phyloP scores from a whole-genome alignment of 768 basidiomycete genomes.

The Phylloporus sp. region DNA sequence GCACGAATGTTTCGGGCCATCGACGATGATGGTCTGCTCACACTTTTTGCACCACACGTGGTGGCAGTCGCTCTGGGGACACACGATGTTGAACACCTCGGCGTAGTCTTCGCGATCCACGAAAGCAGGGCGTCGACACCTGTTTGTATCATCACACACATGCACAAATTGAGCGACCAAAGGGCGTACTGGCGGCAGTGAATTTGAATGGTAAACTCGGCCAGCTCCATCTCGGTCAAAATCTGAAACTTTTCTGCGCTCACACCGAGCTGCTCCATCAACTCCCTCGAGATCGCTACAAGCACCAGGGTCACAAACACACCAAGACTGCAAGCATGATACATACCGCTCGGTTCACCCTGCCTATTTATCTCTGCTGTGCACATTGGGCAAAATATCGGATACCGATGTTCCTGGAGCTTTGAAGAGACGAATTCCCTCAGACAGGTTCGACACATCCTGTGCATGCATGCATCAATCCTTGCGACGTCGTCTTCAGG shows the following conservation, averaged over 20 bases:
- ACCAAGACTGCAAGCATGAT: background rate
- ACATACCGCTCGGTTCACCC: slow-evolving; percentile 21
- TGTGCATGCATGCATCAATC: slow-evolving; percentile 47
- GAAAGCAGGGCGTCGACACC: slow-evolving; percentile 46
- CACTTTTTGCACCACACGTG: slow-evolving; percentile 63
- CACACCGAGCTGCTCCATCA: slow-evolving; percentile 47
- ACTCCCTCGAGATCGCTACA: slow-evolving; percentile 37
- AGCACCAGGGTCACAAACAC: background rate
- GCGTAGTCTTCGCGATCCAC: slow-evolving; percentile 50
- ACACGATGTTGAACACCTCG: slow-evolving; percentile 39
- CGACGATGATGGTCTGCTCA: slow-evolving; percentile 36
- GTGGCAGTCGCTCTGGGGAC: slow-evolving; percentile 46
- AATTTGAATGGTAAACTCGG: slow-evolving; percentile 39
- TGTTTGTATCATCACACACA: slow-evolving; percentile 18
- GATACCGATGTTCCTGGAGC: slow-evolving; percentile 51
- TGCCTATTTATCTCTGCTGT: slow-evolving; percentile 12
- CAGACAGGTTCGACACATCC: slow-evolving; percentile 54
- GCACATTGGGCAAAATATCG: slow-evolving; percentile 62
- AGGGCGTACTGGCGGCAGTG: slow-evolving; percentile 46
- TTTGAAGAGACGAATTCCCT: slow-evolving; percentile 39
- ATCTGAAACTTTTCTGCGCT: slow-evolving; percentile 37
- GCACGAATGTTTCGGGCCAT: slow-evolving; percentile 49
- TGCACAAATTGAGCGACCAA: background rate
- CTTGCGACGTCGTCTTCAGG: slow-evolving; percentile 40
- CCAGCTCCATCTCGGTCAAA: slow-evolving; percentile 47